Evolutionary conservation across 1,139 yeast genomes (phyloP), one percentile per base, ranked within the genome.

Genomic region (Barnettozyma hawaiiensis): DNA sequence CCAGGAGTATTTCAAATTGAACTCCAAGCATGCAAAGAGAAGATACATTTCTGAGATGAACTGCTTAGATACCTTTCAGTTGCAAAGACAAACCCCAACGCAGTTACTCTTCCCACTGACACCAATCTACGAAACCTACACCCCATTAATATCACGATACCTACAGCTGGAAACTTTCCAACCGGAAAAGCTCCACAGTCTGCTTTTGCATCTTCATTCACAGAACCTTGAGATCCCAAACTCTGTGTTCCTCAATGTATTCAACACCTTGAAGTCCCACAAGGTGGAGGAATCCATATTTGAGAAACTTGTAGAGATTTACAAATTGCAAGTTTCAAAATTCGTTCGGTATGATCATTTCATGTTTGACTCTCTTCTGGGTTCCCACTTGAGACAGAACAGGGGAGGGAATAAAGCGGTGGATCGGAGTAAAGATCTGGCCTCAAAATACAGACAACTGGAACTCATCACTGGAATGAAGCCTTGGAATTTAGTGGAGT

Each of bases 51-150:
- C 36, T 12, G 15, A 14, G 12, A 35, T 40, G 28, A 36, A 18
- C 8, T 7, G 22, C 6, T 23, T 41, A 12, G 44, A 41, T 27
- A n/a, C 35, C 10, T 21, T 41, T 4, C 33, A 24, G 16, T 15
- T 37, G 20, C 37, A 41, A 33, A 28, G 33, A 16, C 37, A 41
- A 33, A 28, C 28, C 3, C 6, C n/a, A 15, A 26, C 33, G 11
- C 7, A 15, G 1, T 18, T 37, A 11, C 11, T 41, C 6, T 37
- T 41, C 36, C 40, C 40, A 14, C 10, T 37, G 10, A 23, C 29
- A 3, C 44, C 44, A 11, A 19, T 28, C 22, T 41, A 33, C 20
- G 44, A 41, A 29, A 37, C 44, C 6, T 41, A 41, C 28, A 19
- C 26, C 7, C 41, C 40, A 16, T 20, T 41, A 8, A 27, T 41